Base-by-base conservation (phyloP, 495 filamentous ascomycete genomes). In the Penicillium maclennaniae region DNA sequence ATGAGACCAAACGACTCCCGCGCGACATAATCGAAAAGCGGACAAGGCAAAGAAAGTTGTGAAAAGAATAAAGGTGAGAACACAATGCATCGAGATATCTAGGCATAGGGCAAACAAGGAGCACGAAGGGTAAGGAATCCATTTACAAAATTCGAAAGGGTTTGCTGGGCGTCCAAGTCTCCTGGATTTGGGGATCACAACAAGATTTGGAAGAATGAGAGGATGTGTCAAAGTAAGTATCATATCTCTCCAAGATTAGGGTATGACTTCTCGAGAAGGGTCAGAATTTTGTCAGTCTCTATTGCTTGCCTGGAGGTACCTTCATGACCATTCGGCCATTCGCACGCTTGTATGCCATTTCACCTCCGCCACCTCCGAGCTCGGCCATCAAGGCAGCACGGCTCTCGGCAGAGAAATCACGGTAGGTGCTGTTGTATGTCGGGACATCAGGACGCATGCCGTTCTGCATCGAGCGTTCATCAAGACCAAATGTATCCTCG, bases 341-440 rank as follows among this genome's bases (percentile, higher is more conserved):
- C 36, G 79, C 79, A 47, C 79, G 73, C 60, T 77, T 79, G 58
- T 82, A 82, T 21, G 64, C 62, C 76, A 81, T 75, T 38, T 68
- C 61, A 38, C 69, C n/a, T n/a, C n/a, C 2, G 23, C 23, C 23
- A 23, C 23, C 68, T 9, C 67, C 69, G 14, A 69, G 49, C 28
- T 72, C 70, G 26, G 62, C 59, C 47, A 75, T 68, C 19, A 65
- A 54, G 7, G 65, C 62, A 15, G 54, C 56, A 15, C 67, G 62
- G 17, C 60, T 60, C 21, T 65, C 69, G 6, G 62, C 66, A 3
- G 69, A 67, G 34, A 58, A 56, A 38, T 71, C 60, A 15, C 66
- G 70, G 34, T 62, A 58, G 0, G 47, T 47, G 43, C 39, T 55
- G 4, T 65, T 50, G 45, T 70, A 65, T 16, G 63, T 44, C 15